Conservation (phyloP, 768 basidiomycete species). For the Steccherinum ochraceum region DNA sequence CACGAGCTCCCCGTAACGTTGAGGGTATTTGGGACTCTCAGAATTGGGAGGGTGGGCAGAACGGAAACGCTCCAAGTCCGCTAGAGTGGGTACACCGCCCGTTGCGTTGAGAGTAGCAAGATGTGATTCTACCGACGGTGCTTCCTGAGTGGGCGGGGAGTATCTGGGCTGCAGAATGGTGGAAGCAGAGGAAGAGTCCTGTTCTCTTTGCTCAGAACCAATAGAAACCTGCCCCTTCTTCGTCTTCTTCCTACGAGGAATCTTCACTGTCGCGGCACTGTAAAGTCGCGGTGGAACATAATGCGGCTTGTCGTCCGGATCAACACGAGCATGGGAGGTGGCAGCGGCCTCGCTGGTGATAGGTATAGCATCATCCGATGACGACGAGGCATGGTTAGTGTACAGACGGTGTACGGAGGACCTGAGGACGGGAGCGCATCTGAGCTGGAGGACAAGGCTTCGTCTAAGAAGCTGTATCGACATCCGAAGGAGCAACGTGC, state of each 20-base stretch:
- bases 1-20: slow-evolving; percentile 46
- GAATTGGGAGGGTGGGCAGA: slow-evolving; percentile 35
- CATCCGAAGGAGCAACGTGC: slow-evolving; percentile 8
- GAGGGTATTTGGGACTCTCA: slow-evolving; percentile 40
- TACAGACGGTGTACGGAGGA: background rate
- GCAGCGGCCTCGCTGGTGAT: background rate
- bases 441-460: background rate
- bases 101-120: slow-evolving; percentile 46
- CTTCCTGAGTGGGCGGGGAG: background rate
- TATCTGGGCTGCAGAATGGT: background rate
- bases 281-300: background rate
- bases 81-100: slow-evolving; percentile 43
- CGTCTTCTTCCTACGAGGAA: background rate
- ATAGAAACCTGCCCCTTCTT: too few species aligned
- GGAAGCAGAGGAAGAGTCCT: too few species aligned
- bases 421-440: background rate
- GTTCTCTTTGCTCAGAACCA: too few species aligned
- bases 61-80: slow-evolving; percentile 55
- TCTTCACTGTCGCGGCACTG: background rate
- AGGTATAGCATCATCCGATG: slow-evolving; percentile 1
- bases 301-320: background rate
- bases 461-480: slow-evolving; percentile 7
- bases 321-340: background rate
- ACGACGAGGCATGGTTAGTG: too few species aligned
- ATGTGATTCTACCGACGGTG: slow-evolving; percentile 37